A percentile compares a stretch with the other conserved stretches of the same genome.
These are phyloP conservation scores for Podila verticillata DNA, from an alignment of 192 early-diverging fungal genomes.

Conservation along the genomic window DNA sequence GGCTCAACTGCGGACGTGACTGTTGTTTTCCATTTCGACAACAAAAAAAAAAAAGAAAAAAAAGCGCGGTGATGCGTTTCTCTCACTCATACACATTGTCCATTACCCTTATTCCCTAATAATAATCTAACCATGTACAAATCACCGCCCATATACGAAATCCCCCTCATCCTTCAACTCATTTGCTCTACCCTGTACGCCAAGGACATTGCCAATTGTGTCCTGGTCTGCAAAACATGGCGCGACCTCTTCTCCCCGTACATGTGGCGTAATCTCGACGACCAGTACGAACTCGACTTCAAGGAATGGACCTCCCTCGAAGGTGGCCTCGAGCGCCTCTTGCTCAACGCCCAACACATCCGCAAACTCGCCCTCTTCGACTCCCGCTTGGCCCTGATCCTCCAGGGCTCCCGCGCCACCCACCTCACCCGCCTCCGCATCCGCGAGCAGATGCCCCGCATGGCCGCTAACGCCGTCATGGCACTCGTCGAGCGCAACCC, in stretches of 20 bases:
- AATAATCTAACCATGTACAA: neutral
- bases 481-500: neutral
- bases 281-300: constrained; percentile 1
- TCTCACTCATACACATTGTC: neutral
- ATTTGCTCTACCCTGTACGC: neutral
- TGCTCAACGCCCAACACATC: neutral
- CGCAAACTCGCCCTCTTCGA: constrained; percentile 1
- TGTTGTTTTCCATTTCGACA: too few species aligned
- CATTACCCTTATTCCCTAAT: neutral
- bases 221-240: constrained; percentile 3
- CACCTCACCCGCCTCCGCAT: neutral
- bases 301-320: neutral
- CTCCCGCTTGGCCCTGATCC: neutral
- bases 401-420: constrained; percentile 2
- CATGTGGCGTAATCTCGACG: neutral
- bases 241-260: neutral
- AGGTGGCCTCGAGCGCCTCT: constrained; percentile 1
- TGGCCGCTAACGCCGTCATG: neutral
- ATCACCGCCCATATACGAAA: neutral
- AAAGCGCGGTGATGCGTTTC: neutral
- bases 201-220: neutral
- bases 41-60: too few species aligned
- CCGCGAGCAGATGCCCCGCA: neutral
- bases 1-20: too few species aligned
- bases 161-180: neutral